Percentiles rank a stretch among this genome's conserved stretches.
Evolutionary conservation across 179 eudicot genomes (phyloP).

Genomic region (Silene noctiflora): DNA sequence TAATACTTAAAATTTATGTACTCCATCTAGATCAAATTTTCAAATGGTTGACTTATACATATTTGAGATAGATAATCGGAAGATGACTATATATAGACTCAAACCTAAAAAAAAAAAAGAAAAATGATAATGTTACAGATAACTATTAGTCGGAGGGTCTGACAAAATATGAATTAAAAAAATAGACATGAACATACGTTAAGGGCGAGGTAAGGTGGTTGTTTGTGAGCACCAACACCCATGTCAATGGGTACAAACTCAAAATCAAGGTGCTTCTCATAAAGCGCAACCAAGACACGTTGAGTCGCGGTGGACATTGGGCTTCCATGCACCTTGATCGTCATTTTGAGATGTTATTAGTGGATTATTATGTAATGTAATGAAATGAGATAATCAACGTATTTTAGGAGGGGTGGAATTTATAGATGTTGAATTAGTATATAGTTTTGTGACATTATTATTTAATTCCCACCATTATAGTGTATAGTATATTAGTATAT

Average conservation of each 20-base stretch:
- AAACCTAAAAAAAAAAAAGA: too few relatives aligned
- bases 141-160: too few relatives aligned
- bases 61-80: too few relatives aligned
- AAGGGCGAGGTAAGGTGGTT: conserved; percentile 17
- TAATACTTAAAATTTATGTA: too few relatives aligned
- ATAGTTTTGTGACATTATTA: too few relatives aligned
- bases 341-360: conserved; percentile 7
- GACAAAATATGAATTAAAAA: neutral
- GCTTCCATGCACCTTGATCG: conserved; percentile 24
- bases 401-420: neutral
- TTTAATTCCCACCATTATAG: too few relatives aligned
- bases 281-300: conserved; percentile 13
- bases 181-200: conserved; percentile 19
- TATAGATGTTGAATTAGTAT: neutral
- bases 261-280: conserved; percentile 29
- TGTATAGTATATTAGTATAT: too few relatives aligned
- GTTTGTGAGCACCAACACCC: conserved; percentile 21
- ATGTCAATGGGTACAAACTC: conserved; percentile 26
- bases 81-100: too few relatives aligned
- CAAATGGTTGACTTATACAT: too few relatives aligned
- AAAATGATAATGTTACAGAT: too few relatives aligned
- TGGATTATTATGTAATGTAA: neutral
- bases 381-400: neutral
- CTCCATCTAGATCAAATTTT: too few relatives aligned
- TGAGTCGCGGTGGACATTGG: conserved; percentile 17